Conservation (phyloP, 805 yeast species). For the Zygoascus bituminiphila region DNA sequence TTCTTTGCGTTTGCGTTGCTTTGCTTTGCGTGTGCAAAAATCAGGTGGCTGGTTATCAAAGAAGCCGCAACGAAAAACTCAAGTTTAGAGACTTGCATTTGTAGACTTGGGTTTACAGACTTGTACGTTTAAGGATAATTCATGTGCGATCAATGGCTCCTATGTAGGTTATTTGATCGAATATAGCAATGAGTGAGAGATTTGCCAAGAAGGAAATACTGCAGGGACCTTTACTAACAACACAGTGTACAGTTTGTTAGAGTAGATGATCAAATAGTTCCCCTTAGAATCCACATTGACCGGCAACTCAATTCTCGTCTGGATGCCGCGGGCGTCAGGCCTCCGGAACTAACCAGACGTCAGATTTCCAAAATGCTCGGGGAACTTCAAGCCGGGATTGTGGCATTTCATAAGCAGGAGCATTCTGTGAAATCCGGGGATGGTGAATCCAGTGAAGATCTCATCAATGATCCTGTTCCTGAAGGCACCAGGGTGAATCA, state of each 20-base stretch:
- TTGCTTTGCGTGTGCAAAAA: too few relatives aligned
- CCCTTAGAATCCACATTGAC: constrained; percentile 9
- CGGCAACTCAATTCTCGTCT: constrained; percentile 6
- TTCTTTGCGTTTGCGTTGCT: too few relatives aligned
- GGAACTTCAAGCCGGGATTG: constrained; percentile 3
- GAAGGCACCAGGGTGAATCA: background rate
- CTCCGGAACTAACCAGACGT: constrained; percentile 2
- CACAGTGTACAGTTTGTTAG: constrained; percentile 3
- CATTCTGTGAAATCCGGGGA: background rate
- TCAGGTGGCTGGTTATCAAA: too few relatives aligned
- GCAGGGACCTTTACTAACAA: background rate
- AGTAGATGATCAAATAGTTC: constrained; percentile 1
- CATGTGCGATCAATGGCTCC: too few relatives aligned
- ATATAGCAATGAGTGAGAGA: too few relatives aligned
- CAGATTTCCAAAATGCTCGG: constrained; percentile 2
- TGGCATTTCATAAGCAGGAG: background rate
- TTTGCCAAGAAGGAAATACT: too few relatives aligned
- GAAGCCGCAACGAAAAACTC: too few relatives aligned
- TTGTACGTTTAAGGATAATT: too few relatives aligned
- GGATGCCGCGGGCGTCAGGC: constrained; percentile 1
- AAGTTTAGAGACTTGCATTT: too few relatives aligned
- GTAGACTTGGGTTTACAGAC: too few relatives aligned
- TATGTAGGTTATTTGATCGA: background rate
- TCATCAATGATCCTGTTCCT: constrained; percentile 3
- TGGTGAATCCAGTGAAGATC: background rate